These are phyloP conservation scores for Cyberlindnera xylosilytica DNA, from an alignment of 805 yeast species.

Conservation along the genomic window DNA sequence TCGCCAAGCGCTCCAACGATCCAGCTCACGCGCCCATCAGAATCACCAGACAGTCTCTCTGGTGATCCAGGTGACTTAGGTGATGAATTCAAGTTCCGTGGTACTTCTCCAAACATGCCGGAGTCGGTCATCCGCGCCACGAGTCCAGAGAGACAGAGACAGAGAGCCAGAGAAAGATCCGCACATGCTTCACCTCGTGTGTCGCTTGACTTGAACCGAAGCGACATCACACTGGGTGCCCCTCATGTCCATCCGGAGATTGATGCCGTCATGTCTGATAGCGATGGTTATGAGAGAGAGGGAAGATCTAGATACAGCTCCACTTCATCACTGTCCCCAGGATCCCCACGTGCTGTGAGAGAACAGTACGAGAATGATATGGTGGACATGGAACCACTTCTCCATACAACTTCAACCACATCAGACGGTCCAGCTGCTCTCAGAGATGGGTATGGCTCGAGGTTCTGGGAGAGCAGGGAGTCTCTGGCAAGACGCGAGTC, in stretches of 20 bases:
- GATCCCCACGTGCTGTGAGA: not conserved
- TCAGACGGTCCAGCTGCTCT: constrained; percentile 5
- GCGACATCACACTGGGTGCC: constrained; percentile 9
- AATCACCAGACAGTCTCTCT: constrained; percentile 8
- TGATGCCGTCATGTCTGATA: constrained; percentile 8
- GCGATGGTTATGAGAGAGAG: constrained; percentile 1
- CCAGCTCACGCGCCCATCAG: constrained; percentile 16
- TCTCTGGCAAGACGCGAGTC: constrained; percentile 28
- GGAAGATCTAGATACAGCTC: constrained; percentile 18
- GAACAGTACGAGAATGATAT: constrained; percentile 12
- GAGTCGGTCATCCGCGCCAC: constrained; percentile 33
- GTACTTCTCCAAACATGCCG: constrained; percentile 33
- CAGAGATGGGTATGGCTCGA: constrained; percentile 1
- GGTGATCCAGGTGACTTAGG: constrained; percentile 30
- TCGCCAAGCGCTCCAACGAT: constrained; percentile 10
- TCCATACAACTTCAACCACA: constrained; percentile 17
- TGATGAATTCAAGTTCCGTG: constrained; percentile 30
- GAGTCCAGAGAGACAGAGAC: constrained; percentile 25
- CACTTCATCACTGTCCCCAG: constrained; percentile 7
- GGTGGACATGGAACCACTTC: constrained; percentile 30
- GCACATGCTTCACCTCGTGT: constrained; percentile 18
- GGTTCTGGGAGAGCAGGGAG: constrained; percentile 28
- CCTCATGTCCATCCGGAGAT: constrained; percentile 1
- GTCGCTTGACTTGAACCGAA: constrained; percentile 13
- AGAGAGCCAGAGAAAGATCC: constrained; percentile 19